phyloP scores from a whole-genome alignment of 176 grass and related monocot species.

The Carex littledalei region DNA sequence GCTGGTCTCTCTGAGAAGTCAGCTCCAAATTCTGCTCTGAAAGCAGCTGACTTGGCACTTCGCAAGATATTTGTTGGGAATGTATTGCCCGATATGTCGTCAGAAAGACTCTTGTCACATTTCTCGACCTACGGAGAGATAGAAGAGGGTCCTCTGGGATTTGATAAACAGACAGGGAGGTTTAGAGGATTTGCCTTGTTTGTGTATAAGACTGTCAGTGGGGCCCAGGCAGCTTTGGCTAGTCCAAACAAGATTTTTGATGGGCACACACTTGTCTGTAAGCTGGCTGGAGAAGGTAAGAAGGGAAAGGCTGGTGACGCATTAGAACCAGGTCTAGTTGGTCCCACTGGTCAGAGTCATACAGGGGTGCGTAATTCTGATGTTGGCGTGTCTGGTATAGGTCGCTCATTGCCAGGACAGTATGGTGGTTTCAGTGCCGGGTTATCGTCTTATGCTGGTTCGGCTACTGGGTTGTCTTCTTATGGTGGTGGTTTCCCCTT shows the following conservation, averaged over 20 bases:
- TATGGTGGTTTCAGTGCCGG: conserved; percentile 49
- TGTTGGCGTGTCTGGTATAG: conserved; percentile 23
- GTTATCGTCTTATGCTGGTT: conserved; percentile 43
- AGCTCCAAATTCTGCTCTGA: neutral
- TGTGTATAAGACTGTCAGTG: conserved; percentile 88
- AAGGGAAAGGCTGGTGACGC: conserved; percentile 52
- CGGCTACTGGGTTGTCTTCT: conserved; percentile 40
- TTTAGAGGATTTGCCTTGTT: conserved; percentile 88
- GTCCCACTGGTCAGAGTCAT: conserved; percentile 36
- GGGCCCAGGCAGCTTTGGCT: conserved; percentile 61
- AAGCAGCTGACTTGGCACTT: conserved; percentile 48
- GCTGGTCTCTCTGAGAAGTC: conserved; percentile 45
- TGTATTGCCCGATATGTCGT: conserved; percentile 79
- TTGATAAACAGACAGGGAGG: conserved; percentile 91
- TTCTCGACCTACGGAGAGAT: conserved; percentile 83
- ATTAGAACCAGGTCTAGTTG: conserved; percentile 40
- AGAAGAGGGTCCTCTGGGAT: conserved; percentile 90
- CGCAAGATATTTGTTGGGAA: conserved; percentile 98
- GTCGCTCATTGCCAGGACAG: conserved; percentile 35
- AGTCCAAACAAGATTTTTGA: conserved; percentile 80
- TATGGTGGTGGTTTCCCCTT: conserved; percentile 40
- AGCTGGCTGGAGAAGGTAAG: conserved; percentile 87
- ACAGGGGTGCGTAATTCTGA: conserved; percentile 32
- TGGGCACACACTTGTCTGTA: conserved; percentile 84
- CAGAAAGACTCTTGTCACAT: conserved; percentile 69